phyloP scores from a whole-genome alignment of 2,329 filamentous ascomycete genomes.

The Pseudogymnoascus sp. region DNA sequence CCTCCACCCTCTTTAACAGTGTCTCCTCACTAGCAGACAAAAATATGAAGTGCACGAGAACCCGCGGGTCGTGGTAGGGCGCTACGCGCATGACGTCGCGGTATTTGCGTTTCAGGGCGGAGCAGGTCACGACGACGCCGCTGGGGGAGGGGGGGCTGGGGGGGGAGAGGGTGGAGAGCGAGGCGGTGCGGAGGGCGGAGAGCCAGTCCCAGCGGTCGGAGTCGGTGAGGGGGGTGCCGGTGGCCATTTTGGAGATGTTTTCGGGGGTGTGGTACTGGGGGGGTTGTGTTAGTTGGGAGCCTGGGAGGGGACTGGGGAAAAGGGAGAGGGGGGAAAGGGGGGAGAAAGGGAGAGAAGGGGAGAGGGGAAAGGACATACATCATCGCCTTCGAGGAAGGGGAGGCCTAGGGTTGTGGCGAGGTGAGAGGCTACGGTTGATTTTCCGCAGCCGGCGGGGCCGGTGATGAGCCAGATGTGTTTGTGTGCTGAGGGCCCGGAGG shows the following conservation, averaged over 20 bases:
- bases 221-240: constrained; percentile 77
- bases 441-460: constrained; percentile 70
- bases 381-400: constrained; percentile 70
- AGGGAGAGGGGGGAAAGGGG: neutral
- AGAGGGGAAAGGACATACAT: constrained; percentile 46
- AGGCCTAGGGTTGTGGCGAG: constrained; percentile 53
- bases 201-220: constrained; percentile 98
- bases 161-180: constrained; percentile 44
- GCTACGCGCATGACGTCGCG: constrained; percentile 82
- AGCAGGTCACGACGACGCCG: constrained; percentile 92
- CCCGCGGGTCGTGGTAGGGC: constrained; percentile 61
- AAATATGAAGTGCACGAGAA: constrained; percentile 89
- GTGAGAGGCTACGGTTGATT: constrained; percentile 63
- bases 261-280: constrained; percentile 61
- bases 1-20: constrained; percentile 64
- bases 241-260: constrained; percentile 87
- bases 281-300: constrained; percentile 10
- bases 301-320: neutral
- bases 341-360: neutral
- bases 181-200: constrained; percentile 62
- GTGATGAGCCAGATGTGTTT: constrained; percentile 71
- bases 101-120: constrained; percentile 93
- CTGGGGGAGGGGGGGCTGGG: constrained; percentile 34
- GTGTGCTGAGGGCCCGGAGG: neutral
- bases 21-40: constrained; percentile 69